Evolutionary conservation across 2,329 filamentous ascomycete genomes (phyloP).

Genomic region (Pestalotiopsis sp.): DNA sequence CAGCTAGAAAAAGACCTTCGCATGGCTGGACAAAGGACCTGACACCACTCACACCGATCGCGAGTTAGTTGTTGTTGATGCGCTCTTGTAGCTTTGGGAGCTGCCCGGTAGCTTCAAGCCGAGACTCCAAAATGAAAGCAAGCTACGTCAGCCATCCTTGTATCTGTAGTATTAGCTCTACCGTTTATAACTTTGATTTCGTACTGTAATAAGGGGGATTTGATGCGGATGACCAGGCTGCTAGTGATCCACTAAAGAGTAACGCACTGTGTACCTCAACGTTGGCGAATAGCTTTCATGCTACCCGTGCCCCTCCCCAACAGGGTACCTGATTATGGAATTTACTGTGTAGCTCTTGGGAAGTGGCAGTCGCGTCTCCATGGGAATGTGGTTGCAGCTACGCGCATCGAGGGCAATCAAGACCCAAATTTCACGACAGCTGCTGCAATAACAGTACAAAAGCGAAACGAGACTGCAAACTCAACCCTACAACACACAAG

Average conservation of each 20-base stretch:
- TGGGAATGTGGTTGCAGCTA: neutral
- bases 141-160: neutral
- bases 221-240: neutral
- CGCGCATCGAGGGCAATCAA: neutral
- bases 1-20: constrained; percentile 19
- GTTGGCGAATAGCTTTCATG: neutral
- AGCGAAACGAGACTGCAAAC: neutral
- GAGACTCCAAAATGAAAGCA: neutral
- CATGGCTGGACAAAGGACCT: constrained; percentile 18
- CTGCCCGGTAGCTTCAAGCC: neutral
- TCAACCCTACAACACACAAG: too few species aligned
- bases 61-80: neutral
- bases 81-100: neutral
- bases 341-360: neutral
- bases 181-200: neutral
- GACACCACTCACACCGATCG: constrained; percentile 10
- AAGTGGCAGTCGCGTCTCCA: constrained; percentile 5
- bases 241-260: neutral
- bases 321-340: neutral
- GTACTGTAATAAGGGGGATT: neutral
- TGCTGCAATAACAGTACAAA: neutral
- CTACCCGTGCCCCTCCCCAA: constrained; percentile 3
- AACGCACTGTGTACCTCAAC: neutral
- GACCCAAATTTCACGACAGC: neutral
- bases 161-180: too few species aligned